These are phyloP conservation scores for Fusarium lateritium DNA, from an alignment of 2,329 filamentous ascomycete species.

Conservation along the genomic window DNA sequence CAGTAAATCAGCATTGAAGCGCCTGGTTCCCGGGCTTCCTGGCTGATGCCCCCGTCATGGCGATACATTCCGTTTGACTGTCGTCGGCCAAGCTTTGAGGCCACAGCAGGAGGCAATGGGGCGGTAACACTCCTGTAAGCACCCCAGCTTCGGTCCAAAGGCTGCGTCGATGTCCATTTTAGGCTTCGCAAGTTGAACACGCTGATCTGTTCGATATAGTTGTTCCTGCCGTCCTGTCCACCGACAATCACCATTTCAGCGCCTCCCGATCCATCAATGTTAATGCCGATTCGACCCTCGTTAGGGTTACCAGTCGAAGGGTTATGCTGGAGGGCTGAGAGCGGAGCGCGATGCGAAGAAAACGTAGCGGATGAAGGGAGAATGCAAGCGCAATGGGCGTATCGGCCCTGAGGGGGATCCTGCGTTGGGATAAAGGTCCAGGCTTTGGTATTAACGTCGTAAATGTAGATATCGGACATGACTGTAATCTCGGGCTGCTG, in stretches of 20 bases:
- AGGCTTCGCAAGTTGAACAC: conserved; percentile 96
- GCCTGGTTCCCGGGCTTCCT: conserved; percentile 69
- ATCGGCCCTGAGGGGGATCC: conserved; percentile 91
- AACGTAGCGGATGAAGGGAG: conserved; percentile 90
- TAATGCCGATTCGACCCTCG: conserved; percentile 88
- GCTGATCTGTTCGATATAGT: conserved; percentile 99
- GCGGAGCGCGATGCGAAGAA: conserved; percentile 84
- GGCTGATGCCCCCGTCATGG: conserved; percentile 64
- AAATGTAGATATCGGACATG: conserved; percentile 98
- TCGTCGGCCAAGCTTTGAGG: conserved; percentile 76
- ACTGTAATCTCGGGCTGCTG: conserved; percentile 90
- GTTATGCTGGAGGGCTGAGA: conserved; percentile 92
- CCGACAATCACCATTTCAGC: conserved; percentile 98
- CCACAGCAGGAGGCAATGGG: conserved; percentile 78
- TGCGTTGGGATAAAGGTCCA: conserved; percentile 89
- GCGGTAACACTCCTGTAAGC: conserved; percentile 97
- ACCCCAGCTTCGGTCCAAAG: conserved; percentile 91
- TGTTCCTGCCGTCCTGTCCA: conserved; percentile 96
- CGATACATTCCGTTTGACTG: conserved; percentile 60
- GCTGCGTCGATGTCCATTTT: conserved; percentile 93
- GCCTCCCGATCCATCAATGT: conserved; percentile 90
- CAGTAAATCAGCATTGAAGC: conserved; percentile 96
- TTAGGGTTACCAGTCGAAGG: conserved; percentile 86
- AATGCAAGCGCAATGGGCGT: conserved; percentile 96
- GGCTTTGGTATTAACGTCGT: conserved; percentile 83